These are phyloP conservation scores for Acacia pycnantha DNA, from an alignment of 331 rosid species.

Conservation along the genomic window DNA sequence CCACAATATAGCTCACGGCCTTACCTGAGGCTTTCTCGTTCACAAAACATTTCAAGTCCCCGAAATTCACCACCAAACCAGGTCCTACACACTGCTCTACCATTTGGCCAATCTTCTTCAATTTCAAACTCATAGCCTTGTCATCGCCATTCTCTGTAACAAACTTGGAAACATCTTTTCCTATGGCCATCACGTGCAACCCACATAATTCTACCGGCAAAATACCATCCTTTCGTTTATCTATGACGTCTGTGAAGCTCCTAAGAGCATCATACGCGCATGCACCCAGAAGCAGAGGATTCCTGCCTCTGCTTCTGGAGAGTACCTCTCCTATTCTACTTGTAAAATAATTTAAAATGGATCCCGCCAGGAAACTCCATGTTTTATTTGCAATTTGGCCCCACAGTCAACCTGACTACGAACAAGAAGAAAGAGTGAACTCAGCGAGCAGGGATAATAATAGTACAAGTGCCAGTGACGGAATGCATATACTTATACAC, in stretches of 20 bases:
- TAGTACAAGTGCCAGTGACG: too few relatives aligned
- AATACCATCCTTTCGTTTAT: slow-evolving; percentile 49
- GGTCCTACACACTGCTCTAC: slow-evolving; percentile 56
- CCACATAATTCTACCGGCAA: slow-evolving; percentile 62
- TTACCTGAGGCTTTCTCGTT: slow-evolving; percentile 33
- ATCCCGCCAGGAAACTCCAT: too few relatives aligned
- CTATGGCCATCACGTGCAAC: slow-evolving; percentile 48
- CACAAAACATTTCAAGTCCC: slow-evolving; percentile 69
- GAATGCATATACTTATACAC: too few relatives aligned
- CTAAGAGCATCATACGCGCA: slow-evolving; percentile 60
- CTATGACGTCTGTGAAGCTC: slow-evolving; percentile 48
- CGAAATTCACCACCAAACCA: slow-evolving; percentile 71
- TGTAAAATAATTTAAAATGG: too few relatives aligned
- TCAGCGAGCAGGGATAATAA: too few relatives aligned
- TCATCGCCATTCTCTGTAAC: slow-evolving; percentile 35
- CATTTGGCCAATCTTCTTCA: slow-evolving; percentile 44
- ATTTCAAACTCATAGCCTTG: slow-evolving; percentile 31
- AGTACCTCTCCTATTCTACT: slow-evolving; percentile 71
- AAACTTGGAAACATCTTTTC: slow-evolving; percentile 45
- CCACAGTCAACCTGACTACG: too few relatives aligned
- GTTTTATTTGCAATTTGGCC: too few relatives aligned
- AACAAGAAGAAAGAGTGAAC: too few relatives aligned
- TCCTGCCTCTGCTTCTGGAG: slow-evolving; percentile 53
- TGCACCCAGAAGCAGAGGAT: slow-evolving; percentile 83
- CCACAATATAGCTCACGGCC: slow-evolving; percentile 41